phyloP scores from a whole-genome alignment of 139 green algal species.

The Auxenochlorella pyrenoidosa region DNA sequence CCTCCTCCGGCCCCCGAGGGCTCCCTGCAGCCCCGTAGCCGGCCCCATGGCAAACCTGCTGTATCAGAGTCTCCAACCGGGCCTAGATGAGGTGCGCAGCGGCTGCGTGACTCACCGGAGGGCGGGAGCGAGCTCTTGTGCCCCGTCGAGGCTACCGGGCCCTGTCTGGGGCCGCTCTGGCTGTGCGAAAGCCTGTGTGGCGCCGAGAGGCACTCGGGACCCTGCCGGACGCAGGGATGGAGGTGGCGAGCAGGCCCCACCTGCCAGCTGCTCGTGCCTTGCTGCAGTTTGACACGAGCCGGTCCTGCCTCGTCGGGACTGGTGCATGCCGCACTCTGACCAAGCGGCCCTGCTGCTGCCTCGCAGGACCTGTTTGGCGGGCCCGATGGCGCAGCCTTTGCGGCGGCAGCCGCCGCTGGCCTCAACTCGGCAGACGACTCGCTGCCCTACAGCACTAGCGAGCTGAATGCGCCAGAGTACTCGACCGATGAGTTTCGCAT shows the following conservation, averaged over 20 bases:
- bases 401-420: not conserved
- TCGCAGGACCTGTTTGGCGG: slow-evolving; percentile 30
- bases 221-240: not conserved
- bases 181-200: not conserved
- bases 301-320: too few relatives aligned
- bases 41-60: slow-evolving; percentile 1
- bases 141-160: too few relatives aligned
- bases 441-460: slow-evolving; percentile 63
- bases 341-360: not conserved
- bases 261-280: not conserved
- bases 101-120: not conserved
- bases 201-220: not conserved
- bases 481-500: slow-evolving; percentile 87
- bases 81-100: slow-evolving; percentile 23
- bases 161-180: not conserved
- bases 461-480: slow-evolving; percentile 85
- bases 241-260: not conserved
- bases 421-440: slow-evolving; percentile 27
- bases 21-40: too few relatives aligned
- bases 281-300: not conserved
- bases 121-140: too few relatives aligned
- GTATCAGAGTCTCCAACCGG: slow-evolving; percentile 17
- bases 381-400: not conserved
- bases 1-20: not conserved
- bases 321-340: not conserved